Percentiles rank a stretch among this genome's conserved stretches.
These are phyloP conservation scores for Usnea hakonensis DNA, from an alignment of 495 filamentous ascomycete genomes.

Conservation along the genomic window DNA sequence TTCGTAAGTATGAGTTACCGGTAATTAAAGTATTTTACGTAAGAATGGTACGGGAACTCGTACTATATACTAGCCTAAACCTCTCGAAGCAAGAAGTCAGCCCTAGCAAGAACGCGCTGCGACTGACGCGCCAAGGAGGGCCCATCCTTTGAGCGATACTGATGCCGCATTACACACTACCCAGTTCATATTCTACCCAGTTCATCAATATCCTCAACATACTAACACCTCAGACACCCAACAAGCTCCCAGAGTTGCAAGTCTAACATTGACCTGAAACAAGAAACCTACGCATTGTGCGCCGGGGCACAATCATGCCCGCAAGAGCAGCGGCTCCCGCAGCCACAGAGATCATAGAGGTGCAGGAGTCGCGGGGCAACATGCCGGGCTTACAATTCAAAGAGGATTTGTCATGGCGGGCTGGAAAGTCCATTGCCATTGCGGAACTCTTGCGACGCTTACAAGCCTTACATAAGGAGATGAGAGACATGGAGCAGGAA, in stretches of 20 bases:
- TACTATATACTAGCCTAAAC: too few species aligned
- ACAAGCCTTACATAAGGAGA: slow-evolving; percentile 71
- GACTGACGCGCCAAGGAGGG: background rate
- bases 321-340: slow-evolving; percentile 10
- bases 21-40: too few species aligned
- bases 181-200: background rate
- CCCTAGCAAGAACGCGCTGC: background rate
- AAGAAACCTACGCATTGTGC: background rate
- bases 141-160: too few species aligned
- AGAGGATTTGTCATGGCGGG: slow-evolving; percentile 83
- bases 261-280: background rate
- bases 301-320: slow-evolving; percentile 1
- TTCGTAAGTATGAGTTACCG: too few species aligned
- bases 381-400: slow-evolving; percentile 57
- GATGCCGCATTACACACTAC: background rate
- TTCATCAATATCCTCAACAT: background rate
- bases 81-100: too few species aligned
- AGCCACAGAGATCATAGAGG: slow-evolving; percentile 12
- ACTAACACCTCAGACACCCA: background rate
- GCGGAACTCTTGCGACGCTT: slow-evolving; percentile 75
- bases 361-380: slow-evolving; percentile 16
- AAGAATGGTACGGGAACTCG: too few species aligned
- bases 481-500: slow-evolving; percentile 82
- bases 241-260: background rate
- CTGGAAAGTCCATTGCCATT: slow-evolving; percentile 76